phyloP scores from a whole-genome alignment of 345 rosid genomes.

The Acer yangbiense region DNA sequence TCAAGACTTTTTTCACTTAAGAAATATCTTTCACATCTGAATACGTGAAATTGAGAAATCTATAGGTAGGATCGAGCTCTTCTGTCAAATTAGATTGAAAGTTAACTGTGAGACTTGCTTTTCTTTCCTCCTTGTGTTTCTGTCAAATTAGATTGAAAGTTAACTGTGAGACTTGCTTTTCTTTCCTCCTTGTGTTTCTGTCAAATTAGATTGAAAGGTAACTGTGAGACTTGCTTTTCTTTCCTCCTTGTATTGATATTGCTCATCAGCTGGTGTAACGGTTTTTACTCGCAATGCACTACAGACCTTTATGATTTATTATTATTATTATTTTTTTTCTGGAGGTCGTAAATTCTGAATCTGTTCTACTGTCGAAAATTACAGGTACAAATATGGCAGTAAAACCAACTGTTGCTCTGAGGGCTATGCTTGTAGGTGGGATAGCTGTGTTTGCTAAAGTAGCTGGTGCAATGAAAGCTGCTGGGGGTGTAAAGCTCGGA shows the following conservation, averaged over 20 bases:
- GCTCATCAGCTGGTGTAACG: background rate
- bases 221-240: background rate
- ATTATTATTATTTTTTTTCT: background rate
- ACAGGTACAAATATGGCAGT: slow-evolving; percentile 56
- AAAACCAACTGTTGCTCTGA: slow-evolving; percentile 87
- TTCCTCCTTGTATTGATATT: no score
- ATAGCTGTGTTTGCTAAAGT: slow-evolving; percentile 76
- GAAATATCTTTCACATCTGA: background rate
- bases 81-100: background rate
- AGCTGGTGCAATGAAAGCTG: slow-evolving; percentile 84
- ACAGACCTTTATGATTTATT: background rate
- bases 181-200: no score
- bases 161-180: background rate
- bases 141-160: background rate
- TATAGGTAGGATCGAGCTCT: background rate
- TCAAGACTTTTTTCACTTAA: background rate
- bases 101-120: background rate
- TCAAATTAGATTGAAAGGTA: background rate
- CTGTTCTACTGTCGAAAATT: slow-evolving; percentile 9
- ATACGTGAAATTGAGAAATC: background rate
- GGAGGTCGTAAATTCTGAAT: background rate
- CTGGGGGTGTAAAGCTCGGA: slow-evolving; percentile 84
- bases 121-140: background rate
- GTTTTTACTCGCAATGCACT: background rate
- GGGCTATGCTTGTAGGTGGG: slow-evolving; percentile 83